These are phyloP conservation scores for Wallacemonas sp. DNA, from an alignment of 208 protist genomes.

Conservation along the genomic window DNA sequence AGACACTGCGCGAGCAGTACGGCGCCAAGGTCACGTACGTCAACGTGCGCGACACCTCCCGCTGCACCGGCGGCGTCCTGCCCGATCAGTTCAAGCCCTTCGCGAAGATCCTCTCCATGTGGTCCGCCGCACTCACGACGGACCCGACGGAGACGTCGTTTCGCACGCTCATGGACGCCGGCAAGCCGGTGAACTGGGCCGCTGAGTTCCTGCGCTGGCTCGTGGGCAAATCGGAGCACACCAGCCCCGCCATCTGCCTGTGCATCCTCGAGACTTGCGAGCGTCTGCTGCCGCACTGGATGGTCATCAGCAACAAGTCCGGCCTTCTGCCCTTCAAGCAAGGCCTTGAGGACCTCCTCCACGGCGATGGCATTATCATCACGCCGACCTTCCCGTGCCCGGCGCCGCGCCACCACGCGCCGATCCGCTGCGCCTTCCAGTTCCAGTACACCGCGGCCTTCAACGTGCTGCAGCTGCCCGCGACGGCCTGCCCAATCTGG, in stretches of 20 bases:
- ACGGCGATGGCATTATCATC: conserved; percentile 70
- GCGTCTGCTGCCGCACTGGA: conserved; percentile 39
- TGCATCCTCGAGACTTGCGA: conserved; percentile 66
- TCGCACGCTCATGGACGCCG: conserved; percentile 58
- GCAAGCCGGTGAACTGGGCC: conserved; percentile 50
- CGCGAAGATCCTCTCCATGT: conserved; percentile 63
- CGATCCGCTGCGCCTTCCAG: conserved; percentile 69
- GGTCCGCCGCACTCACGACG: conserved; percentile 54
- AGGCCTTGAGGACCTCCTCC: conserved; percentile 62
- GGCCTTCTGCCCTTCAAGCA: conserved; percentile 52
- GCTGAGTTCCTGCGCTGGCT: conserved; percentile 61
- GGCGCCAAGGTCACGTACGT: conserved; percentile 72
- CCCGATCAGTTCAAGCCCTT: conserved; percentile 61
- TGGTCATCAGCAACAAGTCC: conserved; percentile 34
- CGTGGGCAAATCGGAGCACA: conserved; percentile 71
- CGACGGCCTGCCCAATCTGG: conserved; percentile 77
- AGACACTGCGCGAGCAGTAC: conserved; percentile 49
- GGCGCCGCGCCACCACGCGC: conserved; percentile 71
- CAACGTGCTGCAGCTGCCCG: conserved; percentile 83
- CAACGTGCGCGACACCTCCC: conserved; percentile 60
- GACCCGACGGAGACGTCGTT: conserved; percentile 72
- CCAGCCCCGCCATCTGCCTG: conserved; percentile 67
- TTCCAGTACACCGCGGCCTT: conserved; percentile 90
- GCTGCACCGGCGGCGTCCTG: conserved; percentile 61
- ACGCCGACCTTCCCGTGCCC: conserved; percentile 71